Percentiles rank a stretch among this genome's conserved stretches.
Conservation (phyloP, 139 green algal genomes). For the Coccomyxa sp. region DNA sequence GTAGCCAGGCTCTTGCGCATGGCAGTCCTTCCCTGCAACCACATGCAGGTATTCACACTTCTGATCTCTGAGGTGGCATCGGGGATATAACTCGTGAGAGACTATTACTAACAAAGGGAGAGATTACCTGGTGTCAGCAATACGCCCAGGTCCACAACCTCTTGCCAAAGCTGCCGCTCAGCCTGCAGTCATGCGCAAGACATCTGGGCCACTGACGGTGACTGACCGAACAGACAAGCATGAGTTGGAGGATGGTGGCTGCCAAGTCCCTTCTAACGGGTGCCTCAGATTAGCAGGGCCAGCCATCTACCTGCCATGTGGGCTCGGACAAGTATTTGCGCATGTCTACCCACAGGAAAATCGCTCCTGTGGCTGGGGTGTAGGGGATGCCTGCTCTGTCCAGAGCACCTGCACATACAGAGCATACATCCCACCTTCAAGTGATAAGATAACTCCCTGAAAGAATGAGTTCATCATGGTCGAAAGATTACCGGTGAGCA, state of each 20-base stretch:
- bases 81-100: neutral
- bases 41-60: neutral
- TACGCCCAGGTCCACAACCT: slow-evolving; percentile 28
- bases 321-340: slow-evolving; percentile 19
- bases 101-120: too few relatives aligned
- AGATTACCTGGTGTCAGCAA: slow-evolving; percentile 18
- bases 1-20: slow-evolving; percentile 59
- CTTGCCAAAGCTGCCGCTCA: slow-evolving; percentile 54
- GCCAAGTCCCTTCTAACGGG: too few relatives aligned
- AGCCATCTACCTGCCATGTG: slow-evolving; percentile 40
- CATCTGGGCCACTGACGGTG: neutral
- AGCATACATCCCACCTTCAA: neutral
- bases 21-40: slow-evolving; percentile 50
- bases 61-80: neutral
- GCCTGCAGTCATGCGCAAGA: slow-evolving; percentile 7
- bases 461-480: neutral
- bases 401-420: slow-evolving; percentile 35
- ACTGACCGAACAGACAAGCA: neutral
- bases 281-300: neutral
- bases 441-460: neutral
- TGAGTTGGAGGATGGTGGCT: neutral
- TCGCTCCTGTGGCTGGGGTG: slow-evolving; percentile 37
- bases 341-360: slow-evolving; percentile 79
- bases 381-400: slow-evolving; percentile 47
- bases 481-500: neutral